Evolutionary conservation across 2,329 filamentous ascomycete genomes (phyloP).

Genomic region (Fusarium foetens): DNA sequence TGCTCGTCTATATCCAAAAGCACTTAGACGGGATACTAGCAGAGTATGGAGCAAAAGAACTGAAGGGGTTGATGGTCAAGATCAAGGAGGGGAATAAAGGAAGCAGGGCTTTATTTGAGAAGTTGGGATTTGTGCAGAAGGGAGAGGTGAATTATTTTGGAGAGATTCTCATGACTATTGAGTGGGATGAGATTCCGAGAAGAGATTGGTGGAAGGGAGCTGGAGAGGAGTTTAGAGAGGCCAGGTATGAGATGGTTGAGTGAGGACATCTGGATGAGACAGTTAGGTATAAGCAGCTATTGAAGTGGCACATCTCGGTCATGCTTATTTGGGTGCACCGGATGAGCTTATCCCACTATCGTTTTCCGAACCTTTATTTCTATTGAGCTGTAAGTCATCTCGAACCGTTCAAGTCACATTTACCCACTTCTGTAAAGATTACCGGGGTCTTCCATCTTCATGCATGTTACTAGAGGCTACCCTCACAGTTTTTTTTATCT

Average conservation of each 20-base stretch:
- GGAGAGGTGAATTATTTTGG: constrained; percentile 69
- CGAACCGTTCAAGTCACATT: background rate
- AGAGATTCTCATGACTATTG: constrained; percentile 63
- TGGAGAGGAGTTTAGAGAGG: constrained; percentile 35
- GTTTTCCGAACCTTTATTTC: background rate
- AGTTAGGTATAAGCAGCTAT: background rate
- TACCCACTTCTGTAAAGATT: no score
- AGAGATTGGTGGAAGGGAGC: constrained; percentile 40
- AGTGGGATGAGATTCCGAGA: constrained; percentile 43
- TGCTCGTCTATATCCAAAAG: constrained; percentile 74
- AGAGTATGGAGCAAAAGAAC: constrained; percentile 49
- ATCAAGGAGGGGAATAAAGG: constrained; percentile 66
- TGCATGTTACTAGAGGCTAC: no score
- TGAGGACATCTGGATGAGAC: background rate
- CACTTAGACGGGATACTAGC: constrained; percentile 64
- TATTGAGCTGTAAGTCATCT: no score
- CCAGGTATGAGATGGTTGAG: constrained; percentile 31
- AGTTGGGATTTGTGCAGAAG: constrained; percentile 62
- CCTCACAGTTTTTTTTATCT: no score
- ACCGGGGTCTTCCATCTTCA: no score
- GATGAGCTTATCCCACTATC: accelerated
- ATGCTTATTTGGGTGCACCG: background rate
- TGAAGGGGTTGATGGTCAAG: constrained; percentile 62
- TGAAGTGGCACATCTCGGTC: background rate
- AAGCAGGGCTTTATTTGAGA: constrained; percentile 62